phyloP scores from a whole-genome alignment of 495 filamentous ascomycete genomes.

The Achaetomiella virescens region DNA sequence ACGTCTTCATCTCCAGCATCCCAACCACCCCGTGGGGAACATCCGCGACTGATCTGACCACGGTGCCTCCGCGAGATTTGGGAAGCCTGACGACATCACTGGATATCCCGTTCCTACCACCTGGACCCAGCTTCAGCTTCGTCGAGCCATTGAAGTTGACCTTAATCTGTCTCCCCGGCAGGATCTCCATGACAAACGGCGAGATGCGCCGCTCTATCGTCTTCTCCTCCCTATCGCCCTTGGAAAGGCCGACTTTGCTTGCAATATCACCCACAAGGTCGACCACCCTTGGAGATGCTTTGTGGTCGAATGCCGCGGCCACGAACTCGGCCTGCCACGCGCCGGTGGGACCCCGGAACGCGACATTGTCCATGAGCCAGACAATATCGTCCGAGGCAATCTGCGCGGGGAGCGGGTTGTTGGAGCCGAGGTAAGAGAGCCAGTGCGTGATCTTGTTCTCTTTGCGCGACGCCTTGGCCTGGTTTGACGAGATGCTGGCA shows the following conservation, averaged over 20 bases:
- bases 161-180: constrained; percentile 59
- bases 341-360: constrained; percentile 50
- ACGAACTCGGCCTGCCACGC: constrained; percentile 77
- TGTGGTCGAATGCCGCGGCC: constrained; percentile 67
- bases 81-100: constrained; percentile 50
- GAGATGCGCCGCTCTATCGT: constrained; percentile 64
- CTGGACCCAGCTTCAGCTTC: constrained; percentile 59
- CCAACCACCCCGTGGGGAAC: constrained; percentile 44
- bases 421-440: constrained; percentile 42
- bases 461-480: constrained; percentile 16
- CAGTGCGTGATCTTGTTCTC: constrained; percentile 27
- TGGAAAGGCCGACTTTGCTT: constrained; percentile 62
- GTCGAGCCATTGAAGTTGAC: constrained; percentile 44
- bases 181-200: constrained; percentile 69
- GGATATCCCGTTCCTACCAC: constrained; percentile 62
- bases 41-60: constrained; percentile 41
- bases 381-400: constrained; percentile 54
- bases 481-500: constrained; percentile 19
- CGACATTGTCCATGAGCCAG: constrained; percentile 90
- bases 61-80: constrained; percentile 29
- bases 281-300: constrained; percentile 58
- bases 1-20: constrained; percentile 54
- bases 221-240: constrained; percentile 52
- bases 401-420: constrained; percentile 38
- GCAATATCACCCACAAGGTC: constrained; percentile 65